Percentiles rank a stretch among this genome's conserved stretches.
phyloP scores from a whole-genome alignment of 345 rosid genomes.

The Arabidopsis arenosa region DNA sequence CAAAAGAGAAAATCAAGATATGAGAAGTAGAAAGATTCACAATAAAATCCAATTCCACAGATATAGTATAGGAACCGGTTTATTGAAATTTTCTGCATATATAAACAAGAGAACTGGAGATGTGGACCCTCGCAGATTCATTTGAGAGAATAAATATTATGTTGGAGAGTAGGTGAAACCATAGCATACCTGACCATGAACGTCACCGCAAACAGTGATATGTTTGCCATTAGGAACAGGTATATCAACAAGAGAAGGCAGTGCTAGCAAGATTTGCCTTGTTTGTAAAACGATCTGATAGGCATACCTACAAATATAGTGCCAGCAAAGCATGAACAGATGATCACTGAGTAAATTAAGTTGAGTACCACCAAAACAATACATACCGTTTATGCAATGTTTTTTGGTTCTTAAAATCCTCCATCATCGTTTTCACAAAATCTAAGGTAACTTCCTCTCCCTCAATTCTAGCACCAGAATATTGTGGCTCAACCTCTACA shows the following conservation, averaged over 20 bases:
- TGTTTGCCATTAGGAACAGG: slow-evolving; percentile 69
- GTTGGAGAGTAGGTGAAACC: neutral
- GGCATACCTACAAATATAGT: slow-evolving; percentile 70
- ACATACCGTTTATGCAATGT: slow-evolving; percentile 83
- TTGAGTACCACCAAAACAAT: slow-evolving; percentile 24
- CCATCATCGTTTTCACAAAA: slow-evolving; percentile 94
- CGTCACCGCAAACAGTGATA: slow-evolving; percentile 97
- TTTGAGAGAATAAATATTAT: neutral
- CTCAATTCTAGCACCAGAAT: slow-evolving; percentile 90
- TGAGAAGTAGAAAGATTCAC: slow-evolving; percentile 9
- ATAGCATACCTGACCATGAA: slow-evolving; percentile 89
- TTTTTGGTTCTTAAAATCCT: slow-evolving; percentile 88
- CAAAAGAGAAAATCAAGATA: slow-evolving; percentile 8
- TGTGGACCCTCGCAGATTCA: neutral
- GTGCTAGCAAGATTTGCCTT: slow-evolving; percentile 70
- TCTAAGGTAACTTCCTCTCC: slow-evolving; percentile 86
- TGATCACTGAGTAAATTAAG: slow-evolving; percentile 12
- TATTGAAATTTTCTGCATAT: neutral
- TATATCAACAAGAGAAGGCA: slow-evolving; percentile 91
- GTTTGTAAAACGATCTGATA: slow-evolving; percentile 88
- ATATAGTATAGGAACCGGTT: neutral
- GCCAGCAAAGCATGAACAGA: slow-evolving; percentile 26
- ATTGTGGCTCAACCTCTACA: slow-evolving; percentile 97
- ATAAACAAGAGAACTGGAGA: neutral
- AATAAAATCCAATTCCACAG: neutral